Conservation (phyloP, 371 early-diverging fungal genomes). For the Batkoa obscura region DNA sequence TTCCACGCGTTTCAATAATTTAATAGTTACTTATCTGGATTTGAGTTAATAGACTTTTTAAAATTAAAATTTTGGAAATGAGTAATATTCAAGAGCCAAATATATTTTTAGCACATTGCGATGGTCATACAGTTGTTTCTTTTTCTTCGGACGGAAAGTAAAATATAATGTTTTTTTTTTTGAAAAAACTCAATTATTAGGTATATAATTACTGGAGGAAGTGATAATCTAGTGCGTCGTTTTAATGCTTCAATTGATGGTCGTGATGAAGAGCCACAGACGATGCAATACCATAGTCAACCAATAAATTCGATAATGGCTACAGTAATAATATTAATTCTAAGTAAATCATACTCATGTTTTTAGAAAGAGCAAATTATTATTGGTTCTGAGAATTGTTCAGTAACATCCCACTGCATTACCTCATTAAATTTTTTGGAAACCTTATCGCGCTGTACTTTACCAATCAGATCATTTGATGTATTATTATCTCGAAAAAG, state of each 20-base stretch:
- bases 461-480: neutral
- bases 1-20: no score
- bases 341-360: neutral
- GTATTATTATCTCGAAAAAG: neutral
- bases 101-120: neutral
- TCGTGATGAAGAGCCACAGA: neutral
- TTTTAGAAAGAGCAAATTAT: neutral
- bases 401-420: neutral
- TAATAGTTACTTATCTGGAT: no score
- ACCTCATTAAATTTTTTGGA: neutral
- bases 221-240: neutral
- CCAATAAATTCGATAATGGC: neutral
- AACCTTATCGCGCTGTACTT: neutral
- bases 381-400: neutral
- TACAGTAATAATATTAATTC: neutral
- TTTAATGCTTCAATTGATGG: neutral
- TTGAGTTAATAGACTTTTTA: no score
- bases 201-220: neutral
- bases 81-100: neutral
- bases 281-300: neutral
- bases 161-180: neutral
- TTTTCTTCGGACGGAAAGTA: neutral
- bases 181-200: neutral
- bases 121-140: neutral
- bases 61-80: no score